Evolutionary conservation across 345 rosid species (phyloP).

Genomic region (Salix udensis): DNA sequence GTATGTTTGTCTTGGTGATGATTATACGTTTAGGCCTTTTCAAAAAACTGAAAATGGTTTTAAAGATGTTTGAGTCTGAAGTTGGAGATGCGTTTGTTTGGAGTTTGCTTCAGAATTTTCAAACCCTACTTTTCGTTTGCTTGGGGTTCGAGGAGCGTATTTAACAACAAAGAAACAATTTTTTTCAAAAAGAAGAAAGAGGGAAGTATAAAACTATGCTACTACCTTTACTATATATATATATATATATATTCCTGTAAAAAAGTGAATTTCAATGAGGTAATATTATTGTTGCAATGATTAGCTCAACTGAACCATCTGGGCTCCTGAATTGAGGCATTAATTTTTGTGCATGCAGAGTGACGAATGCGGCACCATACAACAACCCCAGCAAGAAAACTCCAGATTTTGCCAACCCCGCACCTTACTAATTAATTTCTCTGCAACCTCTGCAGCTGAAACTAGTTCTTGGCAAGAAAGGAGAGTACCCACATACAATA

Average conservation of each 20-base stretch:
- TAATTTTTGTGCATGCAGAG: constrained; percentile 38
- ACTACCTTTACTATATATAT: not conserved
- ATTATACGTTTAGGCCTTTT: not conserved
- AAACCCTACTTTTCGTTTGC: not conserved
- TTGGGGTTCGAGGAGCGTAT: not conserved
- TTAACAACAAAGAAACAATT: not conserved
- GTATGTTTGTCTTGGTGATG: not conserved
- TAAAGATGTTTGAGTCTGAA: not conserved
- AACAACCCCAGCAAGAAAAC: constrained; percentile 33
- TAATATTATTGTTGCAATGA: not conserved
- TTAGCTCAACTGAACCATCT: not conserved
- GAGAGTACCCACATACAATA: not conserved
- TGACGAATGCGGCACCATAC: constrained; percentile 56
- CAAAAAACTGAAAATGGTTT: not conserved
- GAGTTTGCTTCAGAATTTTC: not conserved
- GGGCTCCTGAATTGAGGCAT: not conserved
- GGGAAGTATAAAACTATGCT: not conserved
- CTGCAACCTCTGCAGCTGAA: constrained; percentile 18
- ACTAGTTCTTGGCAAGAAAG: not conserved
- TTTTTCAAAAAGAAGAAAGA: not conserved
- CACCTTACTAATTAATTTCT: constrained; percentile 29
- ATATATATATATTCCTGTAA: too few relatives aligned
- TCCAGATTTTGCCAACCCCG: constrained; percentile 31
- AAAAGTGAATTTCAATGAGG: not conserved
- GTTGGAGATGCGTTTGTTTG: not conserved